Evolutionary conservation across 805 yeast species (phyloP), one percentile per base, ranked within the genome.

Genomic region (Lachancea fermentati): DNA sequence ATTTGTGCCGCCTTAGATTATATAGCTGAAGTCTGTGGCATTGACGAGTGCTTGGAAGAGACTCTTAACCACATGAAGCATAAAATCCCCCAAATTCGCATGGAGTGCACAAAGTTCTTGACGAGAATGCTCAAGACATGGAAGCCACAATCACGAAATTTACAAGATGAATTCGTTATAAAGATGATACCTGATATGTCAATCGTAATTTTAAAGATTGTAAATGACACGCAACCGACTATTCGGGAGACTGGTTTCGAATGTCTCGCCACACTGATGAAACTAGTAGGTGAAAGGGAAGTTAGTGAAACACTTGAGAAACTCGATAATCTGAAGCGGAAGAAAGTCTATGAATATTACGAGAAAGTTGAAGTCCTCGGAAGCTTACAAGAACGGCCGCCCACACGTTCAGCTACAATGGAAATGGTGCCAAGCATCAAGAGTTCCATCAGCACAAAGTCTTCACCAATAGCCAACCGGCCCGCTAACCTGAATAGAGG

Each of bases 201-300:
- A 64, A 73, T 68, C 1, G 59, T 67, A 1, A 73, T 79, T 1
- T 67, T 75, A 6, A 85, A 81, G 51, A 67, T 85, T n/a, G 72
- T 87, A 31, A 69, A 76, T 30, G 98, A 93, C 50, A 79, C 95
- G 0, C 85, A 82, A 56, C 94, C 87, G 35, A 85, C 91, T 1
- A 81, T 85, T 2, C 76, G 98, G 55, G 75, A 79, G 37, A 78
- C 80, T 4, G 82, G 91, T 0, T 81, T 87, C 33, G 85, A 81
- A 52, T 70, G 80, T 49, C 72, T 88, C 28, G 97, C 96, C 5
- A 78, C 85, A 0, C 60, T 88, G 36, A 81, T 85, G 81, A 86
- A 84, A 59, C 73, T 87, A n/a, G 71, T 80, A 11, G 96, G 96
- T 0, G 82, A 77, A 52, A 67, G 88, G 38, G 80, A 76, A 37